A percentile compares a stretch with the other conserved stretches of the same genome.
These are phyloP conservation scores for Candida sp. DNA, from an alignment of 1,139 yeast species.

Conservation along the genomic window DNA sequence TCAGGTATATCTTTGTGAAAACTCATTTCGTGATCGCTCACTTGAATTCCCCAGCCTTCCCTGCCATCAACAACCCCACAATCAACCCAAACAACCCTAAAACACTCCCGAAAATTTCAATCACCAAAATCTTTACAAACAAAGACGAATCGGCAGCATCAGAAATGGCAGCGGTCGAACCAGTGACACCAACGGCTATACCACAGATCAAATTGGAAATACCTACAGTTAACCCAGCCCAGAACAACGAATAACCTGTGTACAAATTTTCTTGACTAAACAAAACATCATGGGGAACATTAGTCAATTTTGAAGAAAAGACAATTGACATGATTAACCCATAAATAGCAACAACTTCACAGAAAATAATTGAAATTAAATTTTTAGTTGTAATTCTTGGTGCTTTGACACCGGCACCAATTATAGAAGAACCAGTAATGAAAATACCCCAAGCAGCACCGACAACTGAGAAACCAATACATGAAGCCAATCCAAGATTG, in stretches of 20 bases:
- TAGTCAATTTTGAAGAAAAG: slow-evolving; percentile 83
- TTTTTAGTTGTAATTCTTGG: slow-evolving; percentile 98
- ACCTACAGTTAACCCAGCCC: slow-evolving; percentile 99
- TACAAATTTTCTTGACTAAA: slow-evolving; percentile 83
- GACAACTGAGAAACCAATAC: slow-evolving; percentile 92
- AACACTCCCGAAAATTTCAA: slow-evolving; percentile 96
- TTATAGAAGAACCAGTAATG: slow-evolving; percentile 88
- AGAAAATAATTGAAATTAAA: slow-evolving; percentile 93
- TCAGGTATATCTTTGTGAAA: too few relatives aligned
- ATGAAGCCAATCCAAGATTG: slow-evolving; percentile 80
- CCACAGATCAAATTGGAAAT: slow-evolving; percentile 93
- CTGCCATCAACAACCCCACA: slow-evolving; percentile 96
- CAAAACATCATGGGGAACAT: slow-evolving; percentile 58
- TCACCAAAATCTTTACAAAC: slow-evolving; percentile 93
- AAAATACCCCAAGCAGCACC: slow-evolving; percentile 99
- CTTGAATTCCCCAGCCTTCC: slow-evolving; percentile 81
- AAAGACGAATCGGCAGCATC: slow-evolving; percentile 97
- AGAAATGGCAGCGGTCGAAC: slow-evolving; percentile 95
- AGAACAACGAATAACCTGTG: slow-evolving; percentile 91
- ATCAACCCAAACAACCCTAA: slow-evolving; percentile 92
- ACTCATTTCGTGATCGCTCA: too few relatives aligned
- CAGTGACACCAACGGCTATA: slow-evolving; percentile 95
- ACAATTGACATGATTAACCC: slow-evolving; percentile 99
- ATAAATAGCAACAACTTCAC: slow-evolving; percentile 99
- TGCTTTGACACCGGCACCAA: slow-evolving; percentile 98